phyloP scores from a whole-genome alignment of 1,284 basidiomycete genomes.

The Neolentinus lepideus region DNA sequence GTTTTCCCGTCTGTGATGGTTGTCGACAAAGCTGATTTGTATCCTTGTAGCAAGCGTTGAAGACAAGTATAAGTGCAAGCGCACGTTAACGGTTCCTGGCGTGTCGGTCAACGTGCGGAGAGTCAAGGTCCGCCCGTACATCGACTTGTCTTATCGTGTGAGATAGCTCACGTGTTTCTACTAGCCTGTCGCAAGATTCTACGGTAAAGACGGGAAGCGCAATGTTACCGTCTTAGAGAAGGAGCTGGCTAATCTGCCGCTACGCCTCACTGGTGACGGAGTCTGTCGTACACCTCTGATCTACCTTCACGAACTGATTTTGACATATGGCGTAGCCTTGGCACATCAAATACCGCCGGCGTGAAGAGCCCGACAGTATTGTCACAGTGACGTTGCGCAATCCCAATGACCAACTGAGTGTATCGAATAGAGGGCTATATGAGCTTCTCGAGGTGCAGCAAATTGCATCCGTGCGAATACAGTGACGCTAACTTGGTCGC shows the following conservation, averaged over 20 bases:
- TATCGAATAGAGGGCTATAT: constrained; percentile 70
- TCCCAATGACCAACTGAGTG: constrained; percentile 67
- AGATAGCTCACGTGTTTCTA: neutral
- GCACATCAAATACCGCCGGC: constrained; percentile 68
- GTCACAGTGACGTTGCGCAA: constrained; percentile 43
- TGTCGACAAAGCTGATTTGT: neutral
- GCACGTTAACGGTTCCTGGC: constrained; percentile 70
- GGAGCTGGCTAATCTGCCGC: constrained; percentile 63
- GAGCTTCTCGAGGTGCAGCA: constrained; percentile 57
- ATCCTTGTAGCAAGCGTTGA: constrained; percentile 64
- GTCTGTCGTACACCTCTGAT: constrained; percentile 37
- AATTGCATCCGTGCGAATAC: neutral
- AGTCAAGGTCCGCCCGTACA: constrained; percentile 49
- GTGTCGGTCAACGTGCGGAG: constrained; percentile 87
- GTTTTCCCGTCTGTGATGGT: neutral
- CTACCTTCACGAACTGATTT: constrained; percentile 1
- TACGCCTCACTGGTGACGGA: constrained; percentile 82
- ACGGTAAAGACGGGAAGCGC: constrained; percentile 50
- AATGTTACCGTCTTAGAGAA: constrained; percentile 72
- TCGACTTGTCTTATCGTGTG: no score
- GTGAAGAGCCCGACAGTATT: constrained; percentile 38
- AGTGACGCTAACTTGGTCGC: constrained; percentile 5
- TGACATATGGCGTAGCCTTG: constrained; percentile 62
- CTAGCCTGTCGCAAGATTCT: constrained; percentile 85
- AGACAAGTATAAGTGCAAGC: constrained; percentile 85